Evolutionary conservation across 1,284 basidiomycete species (phyloP), one percentile per base, ranked within the genome.

Genomic region (Pholiota adiposa): DNA sequence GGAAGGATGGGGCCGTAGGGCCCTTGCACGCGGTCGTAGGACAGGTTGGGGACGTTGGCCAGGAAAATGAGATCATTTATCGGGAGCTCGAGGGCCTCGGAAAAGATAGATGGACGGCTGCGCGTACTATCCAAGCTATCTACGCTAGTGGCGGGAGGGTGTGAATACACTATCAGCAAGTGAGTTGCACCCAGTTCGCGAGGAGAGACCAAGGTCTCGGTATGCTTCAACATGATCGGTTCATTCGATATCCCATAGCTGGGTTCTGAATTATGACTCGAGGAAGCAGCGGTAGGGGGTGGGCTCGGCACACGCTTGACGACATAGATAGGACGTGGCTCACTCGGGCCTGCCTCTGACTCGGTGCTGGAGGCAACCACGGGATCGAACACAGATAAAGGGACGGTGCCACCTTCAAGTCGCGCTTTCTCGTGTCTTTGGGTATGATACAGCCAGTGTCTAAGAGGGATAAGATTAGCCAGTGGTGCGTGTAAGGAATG

Each of bases 21-120:
- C 46, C 27, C 56, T 49, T 12, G 40, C 27, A 21, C 43, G 19
- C 6, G 38, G 49, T 27, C 41, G 51, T 9, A 48, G 9, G 7
- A 18, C 4, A 78, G 63, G 56, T 78, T 78, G 1, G 77, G 77
- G 2, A 69, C 72, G 60, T 73, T 72, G 56, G 77, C 65, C 4
- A 69, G 52, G 59, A 79, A 76, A 9, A 77, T 64, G 2, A 78
- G 65, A 56, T 76, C 77, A 60, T 79, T 78, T 54, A 79, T 71
- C 0, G 76, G 73, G 19, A 74, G 58, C 50, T 77, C 75, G 33
- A 74, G 23, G 5, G 66, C 54, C 40, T 71, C 65, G 0, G 67
- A 61, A 25, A 59, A 65, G 31, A 55, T 51, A 14, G 53, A 41
- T 4, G 60, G 41, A 16, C 16, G 4, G 33, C 51, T 34, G 18